phyloP scores from a whole-genome alignment of 2,329 filamentous ascomycete genomes.

The Fusarium sterilihyphosum region DNA sequence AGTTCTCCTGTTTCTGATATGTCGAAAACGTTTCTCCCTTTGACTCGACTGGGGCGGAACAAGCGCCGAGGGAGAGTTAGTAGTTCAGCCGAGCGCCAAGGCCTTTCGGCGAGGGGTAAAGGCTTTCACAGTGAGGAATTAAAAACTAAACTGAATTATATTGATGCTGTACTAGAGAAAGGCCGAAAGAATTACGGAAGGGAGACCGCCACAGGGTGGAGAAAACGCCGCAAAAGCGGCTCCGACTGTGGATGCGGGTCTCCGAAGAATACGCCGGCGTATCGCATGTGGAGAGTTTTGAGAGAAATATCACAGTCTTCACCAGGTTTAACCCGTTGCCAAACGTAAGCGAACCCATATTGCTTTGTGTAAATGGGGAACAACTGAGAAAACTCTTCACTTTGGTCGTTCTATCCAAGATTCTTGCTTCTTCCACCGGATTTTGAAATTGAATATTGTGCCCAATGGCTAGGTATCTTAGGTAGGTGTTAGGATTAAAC shows the following conservation, averaged over 20 bases:
- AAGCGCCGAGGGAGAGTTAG: constrained; percentile 7
- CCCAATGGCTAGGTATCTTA: neutral
- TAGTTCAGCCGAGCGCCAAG: constrained; percentile 15
- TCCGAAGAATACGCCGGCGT: constrained; percentile 9
- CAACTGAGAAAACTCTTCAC: neutral
- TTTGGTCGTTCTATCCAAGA: neutral
- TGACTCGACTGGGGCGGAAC: constrained; percentile 8
- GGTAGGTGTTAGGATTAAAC: constrained; percentile 17
- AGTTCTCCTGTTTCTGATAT: constrained; percentile 20
- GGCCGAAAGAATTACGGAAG: constrained; percentile 10
- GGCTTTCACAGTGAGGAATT: neutral
- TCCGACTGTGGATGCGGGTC: constrained; percentile 16
- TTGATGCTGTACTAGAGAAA: constrained; percentile 1
- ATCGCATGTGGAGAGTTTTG: constrained; percentile 7
- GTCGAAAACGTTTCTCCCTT: constrained; percentile 15
- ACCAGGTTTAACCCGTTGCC: neutral
- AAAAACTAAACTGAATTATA: neutral
- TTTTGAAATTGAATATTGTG: constrained; percentile 29
- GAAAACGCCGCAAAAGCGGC: constrained; percentile 24
- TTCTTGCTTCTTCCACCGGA: constrained; percentile 26
- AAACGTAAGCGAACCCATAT: constrained; percentile 10
- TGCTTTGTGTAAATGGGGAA: neutral
- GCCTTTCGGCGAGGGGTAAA: constrained; percentile 8
- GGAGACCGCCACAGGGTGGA: constrained; percentile 12
- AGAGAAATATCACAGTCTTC: constrained; percentile 7